Conservation (phyloP, 495 filamentous ascomycete species). For the Arthonia radiata region DNA sequence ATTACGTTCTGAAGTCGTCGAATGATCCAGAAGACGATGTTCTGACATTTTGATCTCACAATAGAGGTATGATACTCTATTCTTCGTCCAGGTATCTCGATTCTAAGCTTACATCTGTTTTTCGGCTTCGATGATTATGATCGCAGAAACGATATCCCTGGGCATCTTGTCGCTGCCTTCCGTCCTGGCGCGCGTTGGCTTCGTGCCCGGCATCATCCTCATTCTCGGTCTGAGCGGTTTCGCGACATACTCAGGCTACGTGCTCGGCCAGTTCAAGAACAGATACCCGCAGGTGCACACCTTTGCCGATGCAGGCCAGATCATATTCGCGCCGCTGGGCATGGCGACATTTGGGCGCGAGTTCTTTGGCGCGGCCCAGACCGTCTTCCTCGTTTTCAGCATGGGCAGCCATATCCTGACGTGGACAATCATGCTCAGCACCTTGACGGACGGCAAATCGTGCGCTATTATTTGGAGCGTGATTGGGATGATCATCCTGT, state of each 20-base stretch:
- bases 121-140: constrained; percentile 33
- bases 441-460: neutral
- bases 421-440: neutral
- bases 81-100: too few species aligned
- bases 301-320: constrained; percentile 13
- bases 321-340: constrained; percentile 12
- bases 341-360: constrained; percentile 7
- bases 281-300: constrained; percentile 18
- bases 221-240: constrained; percentile 16
- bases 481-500: constrained; percentile 1
- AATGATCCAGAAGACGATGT: too few species aligned
- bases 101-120: too few species aligned
- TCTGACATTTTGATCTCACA: too few species aligned
- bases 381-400: constrained; percentile 6
- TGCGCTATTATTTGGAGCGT: constrained; percentile 10
- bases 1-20: too few species aligned
- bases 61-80: too few species aligned
- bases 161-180: constrained; percentile 40
- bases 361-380: constrained; percentile 11
- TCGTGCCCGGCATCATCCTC: constrained; percentile 27
- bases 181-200: constrained; percentile 31
- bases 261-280: constrained; percentile 20
- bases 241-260: constrained; percentile 15
- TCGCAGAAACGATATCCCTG: constrained; percentile 52
- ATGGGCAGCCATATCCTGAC: neutral